Evolutionary conservation across 192 early-diverging fungal species (phyloP), one percentile per base, ranked within the genome.

Genomic region (Backusella macrospora): DNA sequence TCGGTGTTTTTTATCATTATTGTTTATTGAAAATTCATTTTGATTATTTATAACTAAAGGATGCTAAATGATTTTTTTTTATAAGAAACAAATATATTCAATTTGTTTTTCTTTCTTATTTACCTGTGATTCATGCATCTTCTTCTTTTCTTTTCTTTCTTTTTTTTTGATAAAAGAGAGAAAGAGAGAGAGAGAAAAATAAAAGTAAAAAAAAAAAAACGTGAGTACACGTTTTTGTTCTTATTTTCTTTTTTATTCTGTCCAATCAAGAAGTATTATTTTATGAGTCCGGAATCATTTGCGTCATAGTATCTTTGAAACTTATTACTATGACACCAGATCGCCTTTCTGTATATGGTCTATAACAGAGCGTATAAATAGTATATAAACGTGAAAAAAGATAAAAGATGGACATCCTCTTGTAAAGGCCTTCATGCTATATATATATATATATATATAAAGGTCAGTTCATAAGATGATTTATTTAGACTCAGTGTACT

Each of bases 51-150:
- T 21, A 23, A 10, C 26, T 59, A 59, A 59, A 59, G 52, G 52
- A 59, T 59, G 52, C 52, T 59, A 26, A 21, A 8, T 18, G 10
- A 18, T 49, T 18, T 49, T 49, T n/a, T 16, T 26, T 21, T 21
- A 21, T 21, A 59, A 59, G 21, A 26, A 23, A 26, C 52, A 59
- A 12, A 26, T 12, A 23, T 10, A 12, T 26, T 0, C 13, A 1
- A 14, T 14, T 12, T 34, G 2, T 34, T 34, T 34, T 34, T 34
- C 2, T 34, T 46, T 12, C 52, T 23, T 26, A 21, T 59, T 26
- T 59, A 59, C 52, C 52, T 59, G 52, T 12, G 52, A 59, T 59
- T 59, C 52, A 59, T 59, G 52, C 52, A 59, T 59, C 26, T 59
- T 46, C 13, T 26, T 21, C 2, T 21, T 5, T 9, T 10, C 10